Percentiles rank a stretch among this genome's conserved stretches.
Conservation (phyloP, 345 rosid genomes). For the Arabis alpina region DNA sequence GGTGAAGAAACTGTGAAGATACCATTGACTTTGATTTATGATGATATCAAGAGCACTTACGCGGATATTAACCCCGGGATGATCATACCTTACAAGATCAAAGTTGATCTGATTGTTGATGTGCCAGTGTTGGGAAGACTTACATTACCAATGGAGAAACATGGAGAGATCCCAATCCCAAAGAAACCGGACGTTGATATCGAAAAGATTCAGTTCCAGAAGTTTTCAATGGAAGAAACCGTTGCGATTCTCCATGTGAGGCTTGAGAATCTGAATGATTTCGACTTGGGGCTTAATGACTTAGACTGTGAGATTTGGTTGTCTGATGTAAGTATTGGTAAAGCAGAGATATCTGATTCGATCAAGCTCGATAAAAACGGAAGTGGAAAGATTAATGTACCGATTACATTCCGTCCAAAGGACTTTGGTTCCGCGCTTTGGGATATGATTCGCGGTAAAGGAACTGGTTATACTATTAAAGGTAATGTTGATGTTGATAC, state of each 20-base stretch:
- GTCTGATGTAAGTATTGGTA: slow-evolving; percentile 68
- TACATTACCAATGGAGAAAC: slow-evolving; percentile 85
- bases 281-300: slow-evolving; percentile 78
- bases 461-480: slow-evolving; percentile 88
- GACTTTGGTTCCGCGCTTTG: slow-evolving; percentile 96
- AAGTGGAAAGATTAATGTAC: slow-evolving; percentile 60
- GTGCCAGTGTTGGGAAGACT: slow-evolving; percentile 89
- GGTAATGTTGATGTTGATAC: slow-evolving; percentile 85
- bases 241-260: slow-evolving; percentile 84
- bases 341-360: slow-evolving; percentile 69
- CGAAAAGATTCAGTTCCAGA: slow-evolving; percentile 79
- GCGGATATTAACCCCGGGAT: slow-evolving; percentile 85
- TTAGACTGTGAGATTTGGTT: slow-evolving; percentile 92
- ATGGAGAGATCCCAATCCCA: slow-evolving; percentile 98
- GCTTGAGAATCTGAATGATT: slow-evolving; percentile 87
- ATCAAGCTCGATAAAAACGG: slow-evolving; percentile 77
- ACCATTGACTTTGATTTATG: slow-evolving; percentile 79
- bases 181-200: slow-evolving; percentile 89
- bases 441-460: slow-evolving; percentile 98
- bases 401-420: slow-evolving; percentile 89
- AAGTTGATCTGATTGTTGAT: slow-evolving; percentile 84
- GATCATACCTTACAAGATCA: slow-evolving; percentile 83
- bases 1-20: slow-evolving; percentile 96
- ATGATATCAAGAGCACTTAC: slow-evolving; percentile 80
- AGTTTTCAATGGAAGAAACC: slow-evolving; percentile 84